Base-by-base conservation (phyloP, 768 basidiomycete genomes). In the Psilocybe subaeruginosa region DNA sequence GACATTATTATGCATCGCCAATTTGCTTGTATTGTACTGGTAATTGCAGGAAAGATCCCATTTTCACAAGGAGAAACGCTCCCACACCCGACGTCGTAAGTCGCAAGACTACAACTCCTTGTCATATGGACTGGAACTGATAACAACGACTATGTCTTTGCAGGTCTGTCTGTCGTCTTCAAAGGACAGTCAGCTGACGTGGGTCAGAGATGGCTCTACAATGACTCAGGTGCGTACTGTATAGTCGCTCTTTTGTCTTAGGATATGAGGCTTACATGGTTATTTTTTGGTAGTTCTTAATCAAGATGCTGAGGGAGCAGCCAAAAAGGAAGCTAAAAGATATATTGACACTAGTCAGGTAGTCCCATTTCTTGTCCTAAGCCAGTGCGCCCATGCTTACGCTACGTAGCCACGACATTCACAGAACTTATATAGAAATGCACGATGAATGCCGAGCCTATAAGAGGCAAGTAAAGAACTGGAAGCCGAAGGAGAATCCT, bases 111-210 rank as follows among this genome's bases (percentile, higher is more conserved):
- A 47, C 54, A 14, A 45, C 37, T 45, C 9, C n/a, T 41, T n/a
- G 2, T 47, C 12, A 45, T 47, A 19, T 23, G 27, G 54, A 31
- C 46, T 17, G 50, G n/a, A 31, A 9, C 4, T 30, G 7, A 31
- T n/a, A n/a, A 31, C 50, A 27, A 17, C 11, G 30, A 16, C 29
- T 11, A 7, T 43, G n/a, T 17, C 12, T 30, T 47, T 8, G 23
- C 47, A 78, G 76, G 72, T 78, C 7, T 73, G 76, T 17, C 39
- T 80, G 17, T 70, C 75, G 0, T 73, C 77, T 0, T 73, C 75
- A 9, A 75, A 76, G 43, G 78, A 80, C 47, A 67, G 69, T 19
- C 76, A 80, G 59, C 41, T 69, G 9, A 70, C 76, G 3, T 77
- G 77, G 77, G 74, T 51, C 11, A 27, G 77, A 45, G 72, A 72